Percentiles rank a stretch among this genome's conserved stretches.
These are phyloP conservation scores for Tylopilus sp. DNA, from an alignment of 1,284 basidiomycete genomes.

Conservation along the genomic window DNA sequence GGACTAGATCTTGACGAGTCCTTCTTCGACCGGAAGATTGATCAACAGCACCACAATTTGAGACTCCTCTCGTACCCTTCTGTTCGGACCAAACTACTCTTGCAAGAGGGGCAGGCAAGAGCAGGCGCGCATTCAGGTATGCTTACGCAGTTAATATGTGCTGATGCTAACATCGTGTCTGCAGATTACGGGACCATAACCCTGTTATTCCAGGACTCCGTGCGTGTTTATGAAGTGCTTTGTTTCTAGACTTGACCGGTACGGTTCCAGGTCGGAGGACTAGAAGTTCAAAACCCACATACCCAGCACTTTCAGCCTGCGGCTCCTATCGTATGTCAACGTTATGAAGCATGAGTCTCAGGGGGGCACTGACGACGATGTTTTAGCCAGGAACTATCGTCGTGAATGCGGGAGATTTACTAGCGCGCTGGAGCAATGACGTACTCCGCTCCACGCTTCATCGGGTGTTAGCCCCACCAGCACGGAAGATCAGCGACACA, in stretches of 20 bases:
- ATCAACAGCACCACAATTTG: slow-evolving; percentile 76
- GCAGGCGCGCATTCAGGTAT: slow-evolving; percentile 76
- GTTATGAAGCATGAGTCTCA: neutral
- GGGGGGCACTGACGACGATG: slow-evolving; percentile 12
- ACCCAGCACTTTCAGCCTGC: slow-evolving; percentile 70
- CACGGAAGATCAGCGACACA: slow-evolving; percentile 44
- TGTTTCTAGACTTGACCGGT: neutral
- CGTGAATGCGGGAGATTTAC: slow-evolving; percentile 79
- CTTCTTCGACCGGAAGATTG: slow-evolving; percentile 71
- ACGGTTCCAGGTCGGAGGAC: slow-evolving; percentile 61
- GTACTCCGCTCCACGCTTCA: slow-evolving; percentile 76
- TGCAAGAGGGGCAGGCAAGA: slow-evolving; percentile 65
- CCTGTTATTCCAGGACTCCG: slow-evolving; percentile 78
- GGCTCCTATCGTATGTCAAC: slow-evolving; percentile 62
- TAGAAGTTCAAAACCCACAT: slow-evolving; percentile 79
- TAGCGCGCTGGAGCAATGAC: slow-evolving; percentile 84
- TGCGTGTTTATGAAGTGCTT: slow-evolving; percentile 29
- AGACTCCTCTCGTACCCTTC: slow-evolving; percentile 74
- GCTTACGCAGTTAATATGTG: slow-evolving; percentile 5
- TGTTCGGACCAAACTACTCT: slow-evolving; percentile 55
- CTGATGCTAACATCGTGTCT: slow-evolving; percentile 3
- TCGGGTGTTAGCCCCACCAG: slow-evolving; percentile 72
- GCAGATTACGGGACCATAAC: slow-evolving; percentile 82
- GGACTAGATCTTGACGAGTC: slow-evolving; percentile 67
- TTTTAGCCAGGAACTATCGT: slow-evolving; percentile 75